Percentiles rank a stretch among this genome's conserved stretches.
Conservation (phyloP, 257 asterid genomes). For the Misopates orontium region DNA sequence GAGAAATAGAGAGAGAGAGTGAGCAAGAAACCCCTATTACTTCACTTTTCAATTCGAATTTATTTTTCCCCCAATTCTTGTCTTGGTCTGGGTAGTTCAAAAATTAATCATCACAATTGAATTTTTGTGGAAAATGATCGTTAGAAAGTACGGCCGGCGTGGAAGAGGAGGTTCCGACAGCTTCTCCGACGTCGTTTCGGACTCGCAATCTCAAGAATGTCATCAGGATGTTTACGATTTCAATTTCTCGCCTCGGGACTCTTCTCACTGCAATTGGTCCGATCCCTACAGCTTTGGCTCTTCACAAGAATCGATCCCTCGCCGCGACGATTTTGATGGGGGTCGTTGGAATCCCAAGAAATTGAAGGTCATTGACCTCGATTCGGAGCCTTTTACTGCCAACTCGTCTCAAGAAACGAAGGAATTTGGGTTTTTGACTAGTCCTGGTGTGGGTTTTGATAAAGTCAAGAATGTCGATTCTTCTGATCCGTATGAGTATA, state of each 20-base stretch:
- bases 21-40: conserved; percentile 13
- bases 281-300: conserved; percentile 38
- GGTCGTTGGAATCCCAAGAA: conserved; percentile 36
- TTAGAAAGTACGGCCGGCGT: conserved; percentile 65
- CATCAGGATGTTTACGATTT: conserved; percentile 60
- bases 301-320: conserved; percentile 35
- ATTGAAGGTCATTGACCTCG: conserved; percentile 30
- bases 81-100: no score
- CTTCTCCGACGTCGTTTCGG: conserved; percentile 50
- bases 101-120: conserved; percentile 10
- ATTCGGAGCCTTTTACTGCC: conserved; percentile 38
- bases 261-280: conserved; percentile 49
- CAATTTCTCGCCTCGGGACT: conserved; percentile 56
- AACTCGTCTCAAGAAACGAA: conserved; percentile 42
- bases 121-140: conserved; percentile 37
- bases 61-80: not conserved
- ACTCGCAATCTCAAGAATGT: conserved; percentile 49
- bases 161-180: conserved; percentile 42
- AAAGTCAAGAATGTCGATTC: conserved; percentile 30
- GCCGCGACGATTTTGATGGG: conserved; percentile 30
- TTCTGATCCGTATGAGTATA: conserved; percentile 32
- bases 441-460: conserved; percentile 29
- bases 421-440: conserved; percentile 28
- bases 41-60: conserved; percentile 12
- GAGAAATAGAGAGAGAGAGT: not conserved